Conservation (phyloP, 2,329 filamentous ascomycete species). For the Alternaria infectoria region DNA sequence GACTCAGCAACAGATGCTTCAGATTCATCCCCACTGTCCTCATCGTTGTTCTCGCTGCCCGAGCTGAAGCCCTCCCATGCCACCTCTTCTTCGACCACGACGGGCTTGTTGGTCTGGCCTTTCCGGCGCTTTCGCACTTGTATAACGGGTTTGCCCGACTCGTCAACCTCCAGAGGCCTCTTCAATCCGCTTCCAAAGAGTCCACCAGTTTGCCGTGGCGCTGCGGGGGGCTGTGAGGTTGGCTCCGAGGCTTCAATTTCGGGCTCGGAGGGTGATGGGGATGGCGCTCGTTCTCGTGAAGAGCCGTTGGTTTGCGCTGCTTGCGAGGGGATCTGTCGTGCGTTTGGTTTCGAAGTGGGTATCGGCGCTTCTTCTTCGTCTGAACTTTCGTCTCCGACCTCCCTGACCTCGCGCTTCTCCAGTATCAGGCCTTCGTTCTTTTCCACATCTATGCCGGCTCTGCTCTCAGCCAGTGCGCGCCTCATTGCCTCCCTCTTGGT, state of each 20-base stretch:
- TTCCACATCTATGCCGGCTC: slow-evolving; percentile 66
- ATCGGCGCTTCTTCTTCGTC: slow-evolving; percentile 18
- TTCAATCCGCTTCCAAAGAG: slow-evolving; percentile 80
- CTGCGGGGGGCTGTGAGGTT: not conserved
- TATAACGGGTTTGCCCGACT: slow-evolving; percentile 79
- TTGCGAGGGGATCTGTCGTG: not conserved
- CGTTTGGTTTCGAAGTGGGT: not conserved
- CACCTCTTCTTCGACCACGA: slow-evolving; percentile 51
- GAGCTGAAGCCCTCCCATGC: slow-evolving; percentile 69
- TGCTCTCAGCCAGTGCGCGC: slow-evolving; percentile 68
- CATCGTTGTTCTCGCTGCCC: slow-evolving; percentile 45
- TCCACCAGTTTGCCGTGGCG: slow-evolving; percentile 13
- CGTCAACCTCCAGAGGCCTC: slow-evolving; percentile 79
- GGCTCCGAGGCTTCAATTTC: slow-evolving; percentile 18
- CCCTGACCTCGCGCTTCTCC: slow-evolving; percentile 41
- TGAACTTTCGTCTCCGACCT: slow-evolving; percentile 32
- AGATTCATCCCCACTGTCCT: slow-evolving; percentile 32
- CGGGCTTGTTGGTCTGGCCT: slow-evolving; percentile 52
- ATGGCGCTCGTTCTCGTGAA: slow-evolving; percentile 22
- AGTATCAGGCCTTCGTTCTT: slow-evolving; percentile 64
- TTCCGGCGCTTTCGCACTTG: slow-evolving; percentile 77
- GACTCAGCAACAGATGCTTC: slow-evolving; percentile 14
- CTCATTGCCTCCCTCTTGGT: slow-evolving; percentile 73
- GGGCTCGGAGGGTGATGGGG: slow-evolving; percentile 20
- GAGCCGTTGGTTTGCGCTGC: not conserved